phyloP scores from a whole-genome alignment of 805 yeast species.

The Hanseniaspora taiwanica region DNA sequence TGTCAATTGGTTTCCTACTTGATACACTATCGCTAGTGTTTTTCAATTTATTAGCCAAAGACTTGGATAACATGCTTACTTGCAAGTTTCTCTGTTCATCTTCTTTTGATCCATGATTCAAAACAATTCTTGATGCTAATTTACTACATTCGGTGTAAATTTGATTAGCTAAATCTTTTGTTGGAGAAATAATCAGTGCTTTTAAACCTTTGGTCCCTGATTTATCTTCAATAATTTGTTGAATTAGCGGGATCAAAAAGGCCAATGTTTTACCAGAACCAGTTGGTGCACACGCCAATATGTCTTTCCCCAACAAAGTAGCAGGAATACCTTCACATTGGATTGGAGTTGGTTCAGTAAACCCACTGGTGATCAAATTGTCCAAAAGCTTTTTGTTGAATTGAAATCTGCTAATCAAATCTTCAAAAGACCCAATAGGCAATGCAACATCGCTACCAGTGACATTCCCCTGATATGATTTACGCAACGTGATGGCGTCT shows the following conservation, averaged over 20 bases:
- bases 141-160: slow-evolving; percentile 55
- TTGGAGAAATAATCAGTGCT: slow-evolving; percentile 81
- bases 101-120: slow-evolving; percentile 7
- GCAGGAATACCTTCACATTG: slow-evolving; percentile 85
- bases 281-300: slow-evolving; percentile 93
- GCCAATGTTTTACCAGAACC: slow-evolving; percentile 97
- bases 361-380: slow-evolving; percentile 57
- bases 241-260: slow-evolving; percentile 71
- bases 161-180: slow-evolving; percentile 86
- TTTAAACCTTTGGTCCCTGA: slow-evolving; percentile 32
- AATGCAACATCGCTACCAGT: slow-evolving; percentile 80
- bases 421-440: slow-evolving; percentile 83
- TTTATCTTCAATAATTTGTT: slow-evolving; percentile 27
- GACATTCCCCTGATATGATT: slow-evolving; percentile 50
- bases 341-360: slow-evolving; percentile 81
- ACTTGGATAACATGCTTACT: slow-evolving; percentile 55
- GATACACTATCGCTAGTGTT: slow-evolving; percentile 25
- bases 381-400: slow-evolving; percentile 39
- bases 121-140: slow-evolving; percentile 29
- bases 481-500: slow-evolving; percentile 52
- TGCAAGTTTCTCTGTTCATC: slow-evolving; percentile 40
- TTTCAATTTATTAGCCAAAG: slow-evolving; percentile 53
- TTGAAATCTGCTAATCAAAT: slow-evolving; percentile 54
- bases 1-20: slow-evolving; percentile 53
- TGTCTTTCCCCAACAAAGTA: slow-evolving; percentile 53